Conservation (phyloP, 1,284 basidiomycete genomes). For the Ganoderma multipileum region DNA sequence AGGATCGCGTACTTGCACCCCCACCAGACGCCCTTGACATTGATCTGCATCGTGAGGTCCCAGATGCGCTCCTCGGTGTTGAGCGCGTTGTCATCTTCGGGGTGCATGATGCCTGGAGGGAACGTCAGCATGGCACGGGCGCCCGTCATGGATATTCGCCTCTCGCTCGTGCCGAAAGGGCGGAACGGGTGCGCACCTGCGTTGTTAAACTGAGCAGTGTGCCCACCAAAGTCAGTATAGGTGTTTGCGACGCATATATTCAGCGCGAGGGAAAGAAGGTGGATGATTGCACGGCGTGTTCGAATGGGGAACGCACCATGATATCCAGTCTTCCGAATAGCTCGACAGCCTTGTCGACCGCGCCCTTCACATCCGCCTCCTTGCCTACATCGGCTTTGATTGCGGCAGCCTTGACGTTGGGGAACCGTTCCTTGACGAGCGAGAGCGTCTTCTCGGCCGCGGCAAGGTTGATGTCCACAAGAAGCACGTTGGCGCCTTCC, state of each 20-base stretch:
- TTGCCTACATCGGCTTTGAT: slow-evolving; percentile 88
- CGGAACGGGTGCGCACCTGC: slow-evolving; percentile 59
- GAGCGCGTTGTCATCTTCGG: slow-evolving; percentile 91
- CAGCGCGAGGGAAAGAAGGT: not conserved
- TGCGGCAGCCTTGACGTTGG: slow-evolving; percentile 75
- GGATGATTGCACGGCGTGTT: not conserved
- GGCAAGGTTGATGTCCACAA: slow-evolving; percentile 86
- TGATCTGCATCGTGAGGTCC: slow-evolving; percentile 94
- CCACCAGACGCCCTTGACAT: slow-evolving; percentile 99
- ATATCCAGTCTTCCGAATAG: slow-evolving; percentile 92
- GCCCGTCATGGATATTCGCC: no score
- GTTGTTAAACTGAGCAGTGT: slow-evolving; percentile 78
- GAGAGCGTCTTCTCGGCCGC: slow-evolving; percentile 77
- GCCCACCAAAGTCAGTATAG: not conserved
- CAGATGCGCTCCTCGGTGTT: slow-evolving; percentile 97
- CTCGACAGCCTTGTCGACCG: slow-evolving; percentile 82
- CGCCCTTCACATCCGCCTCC: slow-evolving; percentile 84
- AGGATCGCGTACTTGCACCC: slow-evolving; percentile 96
- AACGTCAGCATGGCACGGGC: no score
- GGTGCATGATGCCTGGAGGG: slow-evolving; percentile 98
- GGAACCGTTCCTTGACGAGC: slow-evolving; percentile 71
- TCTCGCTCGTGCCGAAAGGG: no score
- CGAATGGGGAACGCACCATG: slow-evolving; percentile 65
- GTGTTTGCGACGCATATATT: not conserved
- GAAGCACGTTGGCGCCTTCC: slow-evolving; percentile 88